phyloP scores from a whole-genome alignment of 2,329 filamentous ascomycete genomes.

The Sporothrix dimorphospora region DNA sequence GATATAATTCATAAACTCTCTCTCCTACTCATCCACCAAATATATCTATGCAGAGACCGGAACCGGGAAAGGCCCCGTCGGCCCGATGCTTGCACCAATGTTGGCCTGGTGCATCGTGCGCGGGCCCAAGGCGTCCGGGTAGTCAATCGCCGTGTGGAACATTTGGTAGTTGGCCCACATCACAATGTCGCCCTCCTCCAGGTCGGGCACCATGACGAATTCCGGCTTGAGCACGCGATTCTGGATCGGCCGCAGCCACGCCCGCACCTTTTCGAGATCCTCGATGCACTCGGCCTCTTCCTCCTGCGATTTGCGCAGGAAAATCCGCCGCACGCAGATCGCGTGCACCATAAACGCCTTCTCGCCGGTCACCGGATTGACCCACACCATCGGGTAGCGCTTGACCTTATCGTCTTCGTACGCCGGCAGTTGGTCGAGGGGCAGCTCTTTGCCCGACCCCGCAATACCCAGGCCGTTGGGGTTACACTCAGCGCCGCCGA shows the following conservation, averaged over 20 bases:
- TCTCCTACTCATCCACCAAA: neutral
- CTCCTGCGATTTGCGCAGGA: slow-evolving; percentile 41
- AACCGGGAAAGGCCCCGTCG: slow-evolving; percentile 24
- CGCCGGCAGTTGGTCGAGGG: slow-evolving; percentile 43
- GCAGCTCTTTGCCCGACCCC: slow-evolving; percentile 42
- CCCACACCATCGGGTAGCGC: slow-evolving; percentile 52
- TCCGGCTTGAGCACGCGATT: slow-evolving; percentile 47
- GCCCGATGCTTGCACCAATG: slow-evolving; percentile 33
- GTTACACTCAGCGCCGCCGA: slow-evolving; percentile 46
- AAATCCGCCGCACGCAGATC: slow-evolving; percentile 45
- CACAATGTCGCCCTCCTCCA: slow-evolving; percentile 50
- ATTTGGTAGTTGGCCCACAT: slow-evolving; percentile 50
- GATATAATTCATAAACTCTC: neutral
- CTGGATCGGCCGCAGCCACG: slow-evolving; percentile 44
- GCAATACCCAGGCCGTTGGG: slow-evolving; percentile 48
- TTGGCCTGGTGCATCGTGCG: slow-evolving; percentile 53
- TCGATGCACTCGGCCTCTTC: slow-evolving; percentile 44
- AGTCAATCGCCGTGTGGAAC: slow-evolving; percentile 51
- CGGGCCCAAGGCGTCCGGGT: slow-evolving; percentile 45
- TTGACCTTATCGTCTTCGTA: slow-evolving; percentile 43
- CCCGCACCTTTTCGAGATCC: slow-evolving; percentile 45
- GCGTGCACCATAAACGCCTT: slow-evolving; percentile 50
- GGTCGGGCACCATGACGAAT: slow-evolving; percentile 45
- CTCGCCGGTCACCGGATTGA: slow-evolving; percentile 48
- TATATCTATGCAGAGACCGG: neutral